Conservation (phyloP, 352 stramenopile species). For the Saprolegnia parasitica region DNA sequence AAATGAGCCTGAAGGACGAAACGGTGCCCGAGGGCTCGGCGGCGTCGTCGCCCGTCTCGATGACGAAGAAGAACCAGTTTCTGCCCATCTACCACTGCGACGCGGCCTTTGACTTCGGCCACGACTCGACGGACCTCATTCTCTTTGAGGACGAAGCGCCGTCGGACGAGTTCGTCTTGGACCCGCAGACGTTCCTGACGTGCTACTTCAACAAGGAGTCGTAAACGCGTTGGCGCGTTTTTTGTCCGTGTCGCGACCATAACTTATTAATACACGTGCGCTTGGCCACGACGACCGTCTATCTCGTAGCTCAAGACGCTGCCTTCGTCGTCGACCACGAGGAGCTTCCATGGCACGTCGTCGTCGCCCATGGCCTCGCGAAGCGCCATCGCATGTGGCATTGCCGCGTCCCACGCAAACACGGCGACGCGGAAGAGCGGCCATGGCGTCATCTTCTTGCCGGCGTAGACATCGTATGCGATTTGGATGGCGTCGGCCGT, state of each 20-base stretch:
- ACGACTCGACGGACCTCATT: constrained; percentile 23
- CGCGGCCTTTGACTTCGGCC: constrained; percentile 19
- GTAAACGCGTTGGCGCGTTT: constrained; percentile 24
- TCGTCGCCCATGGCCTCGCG: constrained; percentile 14
- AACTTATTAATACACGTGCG: constrained; percentile 30
- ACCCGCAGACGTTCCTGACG: constrained; percentile 82
- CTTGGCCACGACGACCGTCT: background rate
- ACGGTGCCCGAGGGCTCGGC: constrained; percentile 16
- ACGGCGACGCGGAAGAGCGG: constrained; percentile 58
- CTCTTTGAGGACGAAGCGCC: constrained; percentile 31
- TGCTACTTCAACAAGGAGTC: constrained; percentile 56
- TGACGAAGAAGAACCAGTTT: constrained; percentile 26
- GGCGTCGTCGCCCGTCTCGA: constrained; percentile 6
- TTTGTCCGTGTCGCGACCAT: constrained; percentile 24
- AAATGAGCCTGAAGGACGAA: constrained; percentile 18
- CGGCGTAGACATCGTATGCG: constrained; percentile 33
- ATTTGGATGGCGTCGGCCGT: background rate
- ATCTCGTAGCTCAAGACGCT: constrained; percentile 67
- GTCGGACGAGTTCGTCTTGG: constrained; percentile 59
- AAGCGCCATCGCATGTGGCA: constrained; percentile 35
- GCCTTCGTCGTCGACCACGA: constrained; percentile 49
- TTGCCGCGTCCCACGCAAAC: constrained; percentile 40
- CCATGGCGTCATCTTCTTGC: constrained; percentile 41
- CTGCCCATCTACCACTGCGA: constrained; percentile 32
- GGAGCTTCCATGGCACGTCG: constrained; percentile 51